Percentiles rank a stretch among this genome's conserved stretches.
phyloP scores from a whole-genome alignment of 2,329 filamentous ascomycete species.

The Penicillium sp. region DNA sequence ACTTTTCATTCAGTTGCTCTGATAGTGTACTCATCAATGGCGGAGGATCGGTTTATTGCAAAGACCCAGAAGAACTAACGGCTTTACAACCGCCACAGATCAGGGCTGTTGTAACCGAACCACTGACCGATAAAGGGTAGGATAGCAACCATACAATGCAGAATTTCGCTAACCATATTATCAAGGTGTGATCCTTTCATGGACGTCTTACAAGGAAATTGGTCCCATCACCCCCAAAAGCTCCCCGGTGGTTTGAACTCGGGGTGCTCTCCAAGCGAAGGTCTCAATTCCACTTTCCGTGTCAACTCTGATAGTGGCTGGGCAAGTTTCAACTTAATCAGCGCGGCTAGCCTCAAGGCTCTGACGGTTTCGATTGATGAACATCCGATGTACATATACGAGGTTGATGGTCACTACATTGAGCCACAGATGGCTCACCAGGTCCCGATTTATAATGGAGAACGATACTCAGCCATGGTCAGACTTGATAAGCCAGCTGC shows the following conservation, averaged over 20 bases:
- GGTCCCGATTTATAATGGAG: constrained; percentile 33
- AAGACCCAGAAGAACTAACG: constrained; percentile 18
- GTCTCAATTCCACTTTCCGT: constrained; percentile 49
- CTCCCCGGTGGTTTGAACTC: constrained; percentile 31
- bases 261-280: constrained; percentile 54
- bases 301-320: constrained; percentile 48
- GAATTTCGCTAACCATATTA: not conserved
- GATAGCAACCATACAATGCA: not conserved
- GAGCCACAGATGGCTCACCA: constrained; percentile 38
- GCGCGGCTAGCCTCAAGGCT: constrained; percentile 54
- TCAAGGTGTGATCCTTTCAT: constrained; percentile 20
- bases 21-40: constrained; percentile 29
- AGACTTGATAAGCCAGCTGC: constrained; percentile 18
- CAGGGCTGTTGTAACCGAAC: constrained; percentile 10
- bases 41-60: constrained; percentile 23
- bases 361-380: constrained; percentile 50
- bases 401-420: constrained; percentile 44
- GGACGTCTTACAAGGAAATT: constrained; percentile 7
- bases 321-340: constrained; percentile 61
- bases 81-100: constrained; percentile 8
- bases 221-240: constrained; percentile 23
- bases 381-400: constrained; percentile 45
- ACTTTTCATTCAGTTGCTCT: constrained; percentile 15
- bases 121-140: constrained; percentile 26
- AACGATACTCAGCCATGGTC: constrained; percentile 42